A percentile compares a stretch with the other conserved stretches of the same genome.
Evolutionary conservation across 2,329 filamentous ascomycete genomes (phyloP).

Genomic region (Fusarium pseudograminearum): DNA sequence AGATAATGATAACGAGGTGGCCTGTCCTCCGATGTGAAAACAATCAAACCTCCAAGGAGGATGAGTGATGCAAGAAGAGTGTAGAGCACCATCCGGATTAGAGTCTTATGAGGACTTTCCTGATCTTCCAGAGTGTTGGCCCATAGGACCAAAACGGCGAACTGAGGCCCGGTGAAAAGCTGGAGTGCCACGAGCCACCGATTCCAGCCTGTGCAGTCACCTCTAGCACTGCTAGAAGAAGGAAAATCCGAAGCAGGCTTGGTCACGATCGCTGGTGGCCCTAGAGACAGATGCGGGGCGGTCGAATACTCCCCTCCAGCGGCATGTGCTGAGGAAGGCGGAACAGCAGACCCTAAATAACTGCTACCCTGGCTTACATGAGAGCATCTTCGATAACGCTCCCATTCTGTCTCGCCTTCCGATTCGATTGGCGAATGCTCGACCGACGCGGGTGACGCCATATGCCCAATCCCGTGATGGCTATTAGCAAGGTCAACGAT

Average conservation of each 20-base stretch:
- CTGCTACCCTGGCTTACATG: conserved; percentile 46
- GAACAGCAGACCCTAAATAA: conserved; percentile 28
- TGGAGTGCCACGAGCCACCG: conserved; percentile 90
- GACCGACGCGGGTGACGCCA: conserved; percentile 53
- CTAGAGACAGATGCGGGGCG: conserved; percentile 35
- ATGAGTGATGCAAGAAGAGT: conserved; percentile 77
- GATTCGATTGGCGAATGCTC: conserved; percentile 53
- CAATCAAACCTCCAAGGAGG: conserved; percentile 73
- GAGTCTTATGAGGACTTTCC: conserved; percentile 61
- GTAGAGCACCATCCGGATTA: conserved; percentile 70
- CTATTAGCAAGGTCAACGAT: conserved; percentile 50
- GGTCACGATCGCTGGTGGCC: conserved; percentile 42
- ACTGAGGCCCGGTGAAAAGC: conserved; percentile 86
- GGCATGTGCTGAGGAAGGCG: conserved; percentile 36
- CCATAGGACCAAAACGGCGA: conserved; percentile 82
- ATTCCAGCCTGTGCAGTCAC: conserved; percentile 77
- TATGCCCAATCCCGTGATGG: conserved; percentile 50
- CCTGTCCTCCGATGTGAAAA: conserved; percentile 74
- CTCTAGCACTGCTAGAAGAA: conserved; percentile 51
- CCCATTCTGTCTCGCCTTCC: conserved; percentile 69
- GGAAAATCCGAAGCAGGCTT: conserved; percentile 52
- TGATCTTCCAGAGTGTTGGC: conserved; percentile 72
- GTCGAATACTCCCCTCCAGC: conserved; percentile 41
- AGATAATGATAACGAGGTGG: conserved; percentile 80
- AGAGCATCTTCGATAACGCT: conserved; percentile 66